Percentiles rank a stretch among this genome's conserved stretches.
Conservation (phyloP, 129 eudicot genomes). For the Centella asiatica region DNA sequence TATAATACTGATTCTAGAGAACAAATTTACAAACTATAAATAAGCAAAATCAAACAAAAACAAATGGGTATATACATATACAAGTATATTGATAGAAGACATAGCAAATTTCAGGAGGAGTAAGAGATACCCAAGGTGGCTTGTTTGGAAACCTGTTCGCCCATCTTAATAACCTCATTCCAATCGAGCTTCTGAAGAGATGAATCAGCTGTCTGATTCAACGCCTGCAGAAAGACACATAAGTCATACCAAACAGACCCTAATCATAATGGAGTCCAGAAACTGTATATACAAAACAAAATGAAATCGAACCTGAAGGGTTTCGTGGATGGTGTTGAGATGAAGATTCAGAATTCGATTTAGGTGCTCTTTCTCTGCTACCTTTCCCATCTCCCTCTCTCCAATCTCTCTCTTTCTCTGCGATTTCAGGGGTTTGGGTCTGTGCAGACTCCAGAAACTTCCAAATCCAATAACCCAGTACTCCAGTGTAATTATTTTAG, state of each 20-base stretch:
- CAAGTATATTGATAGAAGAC: not conserved
- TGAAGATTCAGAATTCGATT: constrained; percentile 35
- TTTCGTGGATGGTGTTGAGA: constrained; percentile 70
- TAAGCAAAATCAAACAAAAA: too few relatives aligned
- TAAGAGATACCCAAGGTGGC: constrained; percentile 57
- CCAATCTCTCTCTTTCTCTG: constrained; percentile 1
- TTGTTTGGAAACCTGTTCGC: constrained; percentile 74
- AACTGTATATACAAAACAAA: not conserved
- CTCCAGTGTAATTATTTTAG: too few relatives aligned
- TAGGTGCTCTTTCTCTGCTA: constrained; percentile 37
- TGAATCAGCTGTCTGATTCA: constrained; percentile 67
- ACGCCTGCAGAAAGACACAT: constrained; percentile 25
- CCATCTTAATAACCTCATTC: constrained; percentile 71
- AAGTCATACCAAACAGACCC: not conserved
- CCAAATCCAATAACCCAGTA: too few relatives aligned
- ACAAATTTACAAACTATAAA: too few relatives aligned
- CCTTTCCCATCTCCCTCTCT: constrained; percentile 36
- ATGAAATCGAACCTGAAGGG: constrained; percentile 45
- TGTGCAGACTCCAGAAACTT: too few relatives aligned
- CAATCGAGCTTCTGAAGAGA: constrained; percentile 60
- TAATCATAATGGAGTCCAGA: not conserved
- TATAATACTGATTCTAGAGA: too few relatives aligned
- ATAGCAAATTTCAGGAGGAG: not conserved
- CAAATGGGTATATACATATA: not conserved
- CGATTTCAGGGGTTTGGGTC: not conserved